Evolutionary conservation across 2,329 filamentous ascomycete genomes (phyloP).

Genomic region (Hypoxylon sp.): DNA sequence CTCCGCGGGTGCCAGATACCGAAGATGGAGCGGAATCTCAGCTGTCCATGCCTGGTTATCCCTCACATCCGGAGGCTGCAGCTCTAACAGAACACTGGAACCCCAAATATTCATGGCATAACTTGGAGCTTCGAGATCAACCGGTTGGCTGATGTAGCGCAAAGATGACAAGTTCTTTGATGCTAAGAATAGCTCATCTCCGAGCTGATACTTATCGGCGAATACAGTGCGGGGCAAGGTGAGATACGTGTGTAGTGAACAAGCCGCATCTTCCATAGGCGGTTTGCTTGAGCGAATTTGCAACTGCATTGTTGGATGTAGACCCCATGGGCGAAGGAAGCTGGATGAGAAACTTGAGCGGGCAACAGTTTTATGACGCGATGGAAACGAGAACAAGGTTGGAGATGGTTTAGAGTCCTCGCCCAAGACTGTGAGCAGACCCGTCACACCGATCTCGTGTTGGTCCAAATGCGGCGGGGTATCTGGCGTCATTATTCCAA

Average conservation of each 20-base stretch:
- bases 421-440: conserved; percentile 83
- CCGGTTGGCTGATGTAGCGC: conserved; percentile 78
- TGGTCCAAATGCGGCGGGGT: conserved; percentile 70
- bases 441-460: conserved; percentile 83
- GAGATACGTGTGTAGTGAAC: conserved; percentile 83
- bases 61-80: conserved; percentile 68
- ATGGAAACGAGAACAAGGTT: conserved; percentile 86
- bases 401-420: conserved; percentile 79
- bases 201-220: conserved; percentile 88
- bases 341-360: conserved; percentile 70
- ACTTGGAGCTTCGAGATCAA: conserved; percentile 91
- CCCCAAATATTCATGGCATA: conserved; percentile 86
- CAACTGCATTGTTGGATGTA: conserved; percentile 86
- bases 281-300: conserved; percentile 68
- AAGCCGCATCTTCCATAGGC: conserved; percentile 70
- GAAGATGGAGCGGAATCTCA: conserved; percentile 85
- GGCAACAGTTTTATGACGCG: conserved; percentile 77
- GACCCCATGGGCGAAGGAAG: conserved; percentile 80
- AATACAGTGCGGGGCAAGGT: conserved; percentile 87
- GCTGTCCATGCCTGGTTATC: conserved; percentile 70
- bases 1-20: conserved; percentile 78
- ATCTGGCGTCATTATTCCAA: conserved; percentile 82
- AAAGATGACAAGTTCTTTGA: conserved; percentile 83
- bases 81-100: conserved; percentile 80
- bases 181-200: conserved; percentile 80